Evolutionary conservation across 306 rosid genomes (phyloP).

Genomic region (Quercus ilex): DNA sequence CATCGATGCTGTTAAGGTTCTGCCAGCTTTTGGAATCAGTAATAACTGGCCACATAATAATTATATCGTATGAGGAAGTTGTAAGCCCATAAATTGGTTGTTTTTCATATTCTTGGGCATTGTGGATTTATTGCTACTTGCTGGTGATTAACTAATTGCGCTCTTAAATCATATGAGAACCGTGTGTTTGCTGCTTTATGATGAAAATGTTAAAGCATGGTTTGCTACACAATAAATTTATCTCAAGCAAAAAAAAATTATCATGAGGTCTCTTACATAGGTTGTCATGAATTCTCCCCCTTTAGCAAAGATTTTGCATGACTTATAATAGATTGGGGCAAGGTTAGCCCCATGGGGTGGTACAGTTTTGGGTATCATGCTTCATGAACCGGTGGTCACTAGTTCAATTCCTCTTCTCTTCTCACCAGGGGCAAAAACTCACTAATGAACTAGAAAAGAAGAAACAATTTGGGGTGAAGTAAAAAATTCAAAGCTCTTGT

Average conservation of each 20-base stretch:
- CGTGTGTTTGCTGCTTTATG: neutral
- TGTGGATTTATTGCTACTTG: neutral
- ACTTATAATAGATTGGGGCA: neutral
- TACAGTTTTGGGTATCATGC: too few species aligned
- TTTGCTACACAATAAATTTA: neutral
- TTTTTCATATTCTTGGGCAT: neutral
- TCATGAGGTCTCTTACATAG: neutral
- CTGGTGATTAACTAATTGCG: neutral
- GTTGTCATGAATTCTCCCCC: neutral
- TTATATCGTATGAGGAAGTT: neutral
- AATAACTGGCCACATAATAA: neutral
- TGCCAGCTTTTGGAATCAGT: neutral
- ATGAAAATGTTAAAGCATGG: neutral
- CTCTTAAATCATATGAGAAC: neutral
- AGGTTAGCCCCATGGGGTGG: too few species aligned
- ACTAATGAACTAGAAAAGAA: too few species aligned
- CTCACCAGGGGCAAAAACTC: too few species aligned
- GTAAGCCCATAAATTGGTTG: neutral
- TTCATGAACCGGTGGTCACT: too few species aligned
- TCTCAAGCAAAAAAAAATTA: neutral
- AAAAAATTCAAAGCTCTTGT: neutral
- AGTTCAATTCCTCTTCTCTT: too few species aligned
- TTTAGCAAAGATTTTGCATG: neutral
- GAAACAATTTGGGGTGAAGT: neutral
- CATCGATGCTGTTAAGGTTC: neutral